Evolutionary conservation across 176 grass and related monocot species (phyloP).

Genomic region (Carex kokanica): DNA sequence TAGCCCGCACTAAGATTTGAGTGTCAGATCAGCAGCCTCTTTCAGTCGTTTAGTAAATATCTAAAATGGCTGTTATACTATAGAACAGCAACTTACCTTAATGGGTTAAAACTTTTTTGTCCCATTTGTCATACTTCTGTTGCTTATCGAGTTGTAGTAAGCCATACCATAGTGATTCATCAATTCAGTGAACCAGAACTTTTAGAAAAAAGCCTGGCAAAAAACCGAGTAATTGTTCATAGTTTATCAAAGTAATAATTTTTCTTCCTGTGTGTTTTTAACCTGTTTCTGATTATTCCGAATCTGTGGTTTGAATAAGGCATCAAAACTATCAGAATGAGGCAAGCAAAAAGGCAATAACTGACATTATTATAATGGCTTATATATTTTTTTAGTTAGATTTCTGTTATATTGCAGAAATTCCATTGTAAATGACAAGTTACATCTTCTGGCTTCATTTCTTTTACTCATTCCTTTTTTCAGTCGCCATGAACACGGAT

Average conservation of each 20-base stretch:
- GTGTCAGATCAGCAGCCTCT: neutral
- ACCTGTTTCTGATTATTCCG: neutral
- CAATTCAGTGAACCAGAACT: neutral
- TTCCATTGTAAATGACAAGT: neutral
- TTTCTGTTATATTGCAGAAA: neutral
- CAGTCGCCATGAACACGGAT: slow-evolving; percentile 51
- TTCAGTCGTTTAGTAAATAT: too few relatives aligned
- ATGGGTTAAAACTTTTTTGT: neutral
- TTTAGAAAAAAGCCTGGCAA: neutral
- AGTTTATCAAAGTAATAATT: neutral
- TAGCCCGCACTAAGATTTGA: neutral
- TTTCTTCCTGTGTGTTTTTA: neutral
- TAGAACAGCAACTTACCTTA: neutral
- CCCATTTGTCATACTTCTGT: neutral
- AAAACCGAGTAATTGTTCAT: neutral
- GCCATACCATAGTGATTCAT: neutral
- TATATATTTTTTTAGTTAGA: neutral
- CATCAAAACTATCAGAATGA: neutral
- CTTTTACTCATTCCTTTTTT: slow-evolving; percentile 22
- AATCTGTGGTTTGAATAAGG: neutral
- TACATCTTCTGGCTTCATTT: slow-evolving; percentile 13
- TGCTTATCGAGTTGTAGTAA: neutral
- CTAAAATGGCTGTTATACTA: neutral
- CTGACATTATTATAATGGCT: neutral
- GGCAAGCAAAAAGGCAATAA: neutral